A percentile compares a stretch with the other conserved stretches of the same genome.
Conservation (phyloP, 73 alveolate species). For the Blepharisma japonicum region DNA sequence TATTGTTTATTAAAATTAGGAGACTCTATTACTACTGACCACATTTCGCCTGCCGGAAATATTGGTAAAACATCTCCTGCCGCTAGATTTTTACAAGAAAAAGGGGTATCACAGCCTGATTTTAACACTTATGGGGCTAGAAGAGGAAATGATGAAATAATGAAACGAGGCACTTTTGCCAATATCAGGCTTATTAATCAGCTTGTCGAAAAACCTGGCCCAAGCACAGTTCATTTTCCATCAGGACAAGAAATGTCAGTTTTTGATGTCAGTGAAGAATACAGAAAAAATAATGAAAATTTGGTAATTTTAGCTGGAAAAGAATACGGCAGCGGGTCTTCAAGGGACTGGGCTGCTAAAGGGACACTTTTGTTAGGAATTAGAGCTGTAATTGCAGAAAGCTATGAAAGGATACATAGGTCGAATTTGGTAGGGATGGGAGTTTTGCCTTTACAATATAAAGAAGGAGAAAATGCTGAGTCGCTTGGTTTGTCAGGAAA, state of each 20-base stretch:
- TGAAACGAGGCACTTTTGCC: conserved; percentile 92
- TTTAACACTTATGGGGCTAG: conserved; percentile 89
- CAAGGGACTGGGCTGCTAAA: conserved; percentile 93
- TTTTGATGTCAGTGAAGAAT: conserved; percentile 72
- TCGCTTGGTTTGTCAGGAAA: conserved; percentile 67
- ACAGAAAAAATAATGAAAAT: conserved; percentile 49
- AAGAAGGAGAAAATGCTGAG: conserved; percentile 76
- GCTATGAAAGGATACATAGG: conserved; percentile 91
- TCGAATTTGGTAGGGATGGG: conserved; percentile 90
- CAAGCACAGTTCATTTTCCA: conserved; percentile 74
- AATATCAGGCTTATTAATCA: conserved; percentile 75
- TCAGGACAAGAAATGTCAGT: conserved; percentile 64
- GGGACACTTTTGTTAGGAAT: conserved; percentile 66
- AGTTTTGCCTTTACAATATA: conserved; percentile 77
- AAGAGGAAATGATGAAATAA: conserved; percentile 84
- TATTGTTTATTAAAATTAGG: conserved; percentile 72
- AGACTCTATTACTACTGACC: conserved; percentile 87
- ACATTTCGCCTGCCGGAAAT: conserved; percentile 88
- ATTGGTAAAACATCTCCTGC: conserved; percentile 83
- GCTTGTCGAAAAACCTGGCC: conserved; percentile 62
- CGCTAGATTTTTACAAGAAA: conserved; percentile 56
- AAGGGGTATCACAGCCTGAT: conserved; percentile 68
- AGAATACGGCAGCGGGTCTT: conserved; percentile 84
- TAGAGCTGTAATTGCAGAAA: conserved; percentile 69
- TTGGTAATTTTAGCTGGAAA: conserved; percentile 74